A percentile compares a stretch with the other conserved stretches of the same genome.
Conservation (phyloP, 2,329 filamentous ascomycete species). For the Ophiostoma triangulosporum region DNA sequence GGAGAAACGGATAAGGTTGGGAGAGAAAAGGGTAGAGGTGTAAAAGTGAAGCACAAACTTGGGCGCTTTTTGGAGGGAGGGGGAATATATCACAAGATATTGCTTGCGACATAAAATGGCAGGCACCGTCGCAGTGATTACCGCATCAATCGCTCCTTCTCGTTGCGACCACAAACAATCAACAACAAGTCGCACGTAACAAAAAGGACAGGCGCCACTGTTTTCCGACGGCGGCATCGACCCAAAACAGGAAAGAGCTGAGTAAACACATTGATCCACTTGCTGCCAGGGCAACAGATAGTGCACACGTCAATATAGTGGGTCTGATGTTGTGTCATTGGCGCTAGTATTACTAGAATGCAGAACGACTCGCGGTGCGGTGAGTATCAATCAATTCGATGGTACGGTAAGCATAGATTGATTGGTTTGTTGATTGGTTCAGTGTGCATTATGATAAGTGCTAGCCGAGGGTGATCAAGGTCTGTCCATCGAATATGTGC, state of each 20-base stretch:
- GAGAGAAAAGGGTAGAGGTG: background rate
- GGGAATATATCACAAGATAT: conserved; percentile 9
- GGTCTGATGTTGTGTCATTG: too few species aligned
- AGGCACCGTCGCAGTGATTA: background rate
- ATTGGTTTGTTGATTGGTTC: too few species aligned
- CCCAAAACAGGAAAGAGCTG: conserved; percentile 12
- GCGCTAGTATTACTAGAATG: background rate
- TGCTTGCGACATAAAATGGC: background rate
- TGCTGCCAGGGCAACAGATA: conserved; percentile 9
- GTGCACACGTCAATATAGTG: conserved; percentile 2
- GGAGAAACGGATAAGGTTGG: background rate
- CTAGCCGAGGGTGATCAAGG: too few species aligned
- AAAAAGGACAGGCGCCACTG: background rate
- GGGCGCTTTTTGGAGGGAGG: background rate
- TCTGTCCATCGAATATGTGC: too few species aligned
- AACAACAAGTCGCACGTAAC: background rate
- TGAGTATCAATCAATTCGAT: too few species aligned
- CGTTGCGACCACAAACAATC: background rate
- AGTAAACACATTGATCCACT: conserved; percentile 11
- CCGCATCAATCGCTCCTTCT: background rate
- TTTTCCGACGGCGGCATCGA: conserved; percentile 2
- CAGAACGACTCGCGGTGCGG: background rate
- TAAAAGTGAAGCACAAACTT: conserved; percentile 1
- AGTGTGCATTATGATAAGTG: too few species aligned
- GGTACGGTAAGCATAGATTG: too few species aligned